Percentiles rank a stretch among this genome's conserved stretches.
phyloP scores from a whole-genome alignment of 768 basidiomycete genomes.

The Termitomyces bulborhizus region DNA sequence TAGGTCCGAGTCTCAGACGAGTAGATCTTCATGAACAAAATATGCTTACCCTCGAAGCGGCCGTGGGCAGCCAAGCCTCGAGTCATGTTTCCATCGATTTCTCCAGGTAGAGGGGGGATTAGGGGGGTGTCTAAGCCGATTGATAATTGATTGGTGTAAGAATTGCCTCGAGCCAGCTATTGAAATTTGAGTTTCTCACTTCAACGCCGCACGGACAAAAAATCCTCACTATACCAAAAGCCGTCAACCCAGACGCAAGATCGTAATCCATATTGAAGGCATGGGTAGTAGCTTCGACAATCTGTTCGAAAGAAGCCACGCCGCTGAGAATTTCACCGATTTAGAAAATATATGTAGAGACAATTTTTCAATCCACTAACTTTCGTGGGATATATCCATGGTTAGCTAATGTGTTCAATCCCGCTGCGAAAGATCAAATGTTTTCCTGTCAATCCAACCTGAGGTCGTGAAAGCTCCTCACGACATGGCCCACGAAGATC shows the following conservation, averaged over 20 bases:
- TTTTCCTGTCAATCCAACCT: not conserved
- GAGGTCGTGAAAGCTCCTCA: not conserved
- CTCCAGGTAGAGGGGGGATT: slow-evolving; percentile 10
- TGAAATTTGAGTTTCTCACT: not conserved
- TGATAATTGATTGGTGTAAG: slow-evolving; percentile 8
- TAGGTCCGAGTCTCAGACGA: not conserved
- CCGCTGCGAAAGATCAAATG: slow-evolving; percentile 1
- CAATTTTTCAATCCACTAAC: not conserved
- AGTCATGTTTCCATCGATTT: slow-evolving; percentile 9
- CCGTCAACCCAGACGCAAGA: slow-evolving; percentile 9
- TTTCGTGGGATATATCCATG: slow-evolving; percentile 14
- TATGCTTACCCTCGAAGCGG: slow-evolving; percentile 9
- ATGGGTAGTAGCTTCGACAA: slow-evolving; percentile 6
- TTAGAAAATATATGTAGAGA: not conserved
- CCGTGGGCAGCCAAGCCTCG: slow-evolving; percentile 12
- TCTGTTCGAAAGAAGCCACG: slow-evolving; percentile 11
- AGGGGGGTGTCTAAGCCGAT: slow-evolving; percentile 7
- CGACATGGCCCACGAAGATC: slow-evolving; percentile 13
- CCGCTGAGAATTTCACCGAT: slow-evolving; percentile 1
- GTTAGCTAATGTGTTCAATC: slow-evolving; percentile 13
- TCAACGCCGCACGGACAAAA: not conserved
- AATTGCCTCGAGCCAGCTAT: slow-evolving; percentile 10
- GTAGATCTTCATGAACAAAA: not conserved
- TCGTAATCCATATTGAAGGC: slow-evolving; percentile 13
- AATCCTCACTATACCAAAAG: slow-evolving; percentile 9